Evolutionary conservation across 2,329 filamentous ascomycete species (phyloP), one percentile per base, ranked within the genome.

Genomic region (Neofusicoccum cordaticola): DNA sequence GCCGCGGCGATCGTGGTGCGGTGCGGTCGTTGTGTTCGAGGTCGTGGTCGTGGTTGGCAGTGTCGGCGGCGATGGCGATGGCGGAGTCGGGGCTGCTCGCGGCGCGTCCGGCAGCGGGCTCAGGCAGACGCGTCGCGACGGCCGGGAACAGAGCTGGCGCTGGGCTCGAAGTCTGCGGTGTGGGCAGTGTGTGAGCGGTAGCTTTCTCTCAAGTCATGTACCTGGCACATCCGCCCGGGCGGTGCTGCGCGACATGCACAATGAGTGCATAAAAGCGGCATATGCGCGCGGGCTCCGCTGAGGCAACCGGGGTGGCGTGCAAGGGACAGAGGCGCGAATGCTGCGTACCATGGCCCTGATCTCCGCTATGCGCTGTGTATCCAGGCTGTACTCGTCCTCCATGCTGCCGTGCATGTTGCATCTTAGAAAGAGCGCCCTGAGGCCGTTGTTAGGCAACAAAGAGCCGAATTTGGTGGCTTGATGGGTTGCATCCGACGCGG

Each of bases 351-450:
- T 35, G 22, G 41, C 44, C 42, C 56, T 60, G 56, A 65, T 65
- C 13, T 61, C 53, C 7, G 53, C 63, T 11, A 65, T 60, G n/a
- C 35, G 47, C 45, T 65, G 63, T 22, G 63, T 61, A 19, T 65
- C 39, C 15, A 65, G 45, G 13, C 31, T 41, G n/a, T 61, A 15
- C 22, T 58, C 56, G n/a, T 47, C 31, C 56, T 60, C 56, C 56
- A 60, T 60, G 42, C 12, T 47, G 56, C 42, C 27, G 22, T 12
- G 12, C 22, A 12, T 15, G 22, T 44, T 57, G 39, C 13, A 57
- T 39, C 11, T 39, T 44, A 2, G 41, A 44, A 6, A 31, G 39
- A 45, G 42, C 5, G 13, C 19, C 34, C 39, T 44, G 41, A 34
- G 11, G 42, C 27, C 17, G 27, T 13, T 39, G 39, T 45, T 5